Evolutionary conservation across 2,329 filamentous ascomycete genomes (phyloP), one percentile per base, ranked within the genome.

Genomic region (Leptographium flavum): DNA sequence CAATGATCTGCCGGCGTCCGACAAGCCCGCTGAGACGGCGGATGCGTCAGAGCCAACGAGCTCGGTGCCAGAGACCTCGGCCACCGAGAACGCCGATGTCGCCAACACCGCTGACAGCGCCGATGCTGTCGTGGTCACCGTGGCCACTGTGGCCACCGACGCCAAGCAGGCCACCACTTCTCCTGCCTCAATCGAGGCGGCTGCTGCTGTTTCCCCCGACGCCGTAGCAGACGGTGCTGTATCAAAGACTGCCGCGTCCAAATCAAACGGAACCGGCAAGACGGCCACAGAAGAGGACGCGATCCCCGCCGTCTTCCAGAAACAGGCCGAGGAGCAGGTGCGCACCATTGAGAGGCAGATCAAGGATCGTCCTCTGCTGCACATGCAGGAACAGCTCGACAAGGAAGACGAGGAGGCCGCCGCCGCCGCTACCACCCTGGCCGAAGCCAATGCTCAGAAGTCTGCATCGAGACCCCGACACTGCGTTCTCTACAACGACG

Each of bases 371-470:
- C 92, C 92, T 0, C 65, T 98, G 25, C 67, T 94, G n/a, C 86
- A 92, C 58, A 83, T 94, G 65, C 92, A 98, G 61, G 84, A 94
- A 56, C 73, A 87, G 58, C 71, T 95, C 21, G 92, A 98, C 56
- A 84, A 86, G 54, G 84, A 87, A 55, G 84, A 88, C 53, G 79
- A 86, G 35, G 71, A 63, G 47, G 61, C 61, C 3, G 62, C 62
- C 6, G 52, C 56, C n/a, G 40, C 40, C 17, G 40, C 40, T 1
- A 7, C 23, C 10, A 54, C 60, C n/a, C 41, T n/a, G 1, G 25
- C 39, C 8, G 40, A 27, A 21, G 47, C 15, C 21, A 38, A 41
- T 23, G 47, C 50, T 43, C 49, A 53, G 28, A 49, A 53, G 3
- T 43, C 43, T 6, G 45, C 53, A 2, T 48, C 60, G 0, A 54